Base-by-base conservation (phyloP, 139 green algal genomes). In the Limnomonas spitsbergensis region DNA sequence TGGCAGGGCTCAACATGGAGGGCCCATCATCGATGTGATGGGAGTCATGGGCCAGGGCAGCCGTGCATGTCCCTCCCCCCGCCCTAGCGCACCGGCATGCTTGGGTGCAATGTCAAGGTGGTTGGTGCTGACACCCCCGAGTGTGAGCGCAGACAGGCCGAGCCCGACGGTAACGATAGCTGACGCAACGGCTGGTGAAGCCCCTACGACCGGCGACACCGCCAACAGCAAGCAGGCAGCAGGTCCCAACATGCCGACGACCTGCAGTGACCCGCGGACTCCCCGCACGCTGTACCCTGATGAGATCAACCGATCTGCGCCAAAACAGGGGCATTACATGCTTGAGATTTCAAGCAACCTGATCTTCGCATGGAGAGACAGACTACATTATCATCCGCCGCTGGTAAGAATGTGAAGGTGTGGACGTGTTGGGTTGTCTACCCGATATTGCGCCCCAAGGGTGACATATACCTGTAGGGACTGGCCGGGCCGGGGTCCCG, bases 31-130 rank as follows among this genome's bases (percentile, higher is more conserved):
- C n/a, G n/a, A n/a, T n/a, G n/a, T n/a, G n/a, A n/a, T n/a, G n/a
- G n/a, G n/a, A n/a, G n/a, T n/a, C n/a, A n/a, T n/a, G n/a, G n/a
- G n/a, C n/a, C n/a, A n/a, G n/a, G n/a, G n/a, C n/a, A n/a, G n/a
- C n/a, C n/a, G n/a, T n/a, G n/a, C n/a, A n/a, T n/a, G n/a, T n/a
- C n/a, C n/a, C n/a, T n/a, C n/a, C n/a, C n/a, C n/a, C n/a, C n/a
- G n/a, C n/a, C n/a, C n/a, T n/a, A n/a, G 6, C 39, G 4, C 77
- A 42, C 85, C 38, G 4, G 92, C 91, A 75, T 96, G 83, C 9
- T 83, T 80, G 3, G 91, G 91, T 0, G 90, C 90, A 24, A 96
- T 84, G 79, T 96, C 92, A 42, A 96, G 81, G 54, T 96, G 91
- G 53, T 54, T 90, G 9, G 87, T 88, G 27, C 83, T 91, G 1